Conservation (phyloP, 2,329 filamentous ascomycete species). For the Arthrobotrys sinensis region DNA sequence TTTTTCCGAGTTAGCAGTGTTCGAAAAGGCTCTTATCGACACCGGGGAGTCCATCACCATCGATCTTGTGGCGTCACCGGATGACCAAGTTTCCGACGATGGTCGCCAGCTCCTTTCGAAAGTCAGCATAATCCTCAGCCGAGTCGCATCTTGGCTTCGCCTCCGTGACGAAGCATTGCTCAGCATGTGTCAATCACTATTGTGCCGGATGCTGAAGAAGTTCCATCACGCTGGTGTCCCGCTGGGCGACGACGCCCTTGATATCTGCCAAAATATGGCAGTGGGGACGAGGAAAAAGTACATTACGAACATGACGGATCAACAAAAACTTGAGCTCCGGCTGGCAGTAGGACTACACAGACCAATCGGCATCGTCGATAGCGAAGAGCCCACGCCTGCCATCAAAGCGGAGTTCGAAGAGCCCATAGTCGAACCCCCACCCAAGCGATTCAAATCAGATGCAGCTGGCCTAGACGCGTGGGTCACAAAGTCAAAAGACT, state of each 20-base stretch:
- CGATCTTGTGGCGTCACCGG: conserved; percentile 63
- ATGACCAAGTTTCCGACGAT: conserved; percentile 64
- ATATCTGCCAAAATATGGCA: conserved; percentile 75
- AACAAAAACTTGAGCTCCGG: conserved; percentile 86
- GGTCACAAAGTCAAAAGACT: conserved; percentile 41
- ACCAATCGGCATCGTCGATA: conserved; percentile 72
- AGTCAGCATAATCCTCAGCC: conserved; percentile 69
- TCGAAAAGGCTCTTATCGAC: conserved; percentile 77
- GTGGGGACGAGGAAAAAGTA: conserved; percentile 71
- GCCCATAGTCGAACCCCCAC: conserved; percentile 28
- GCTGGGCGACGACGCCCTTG: conserved; percentile 69
- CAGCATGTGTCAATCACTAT: conserved; percentile 83
- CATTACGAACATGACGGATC: conserved; percentile 84
- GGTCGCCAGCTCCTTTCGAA: conserved; percentile 67
- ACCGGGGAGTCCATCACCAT: conserved; percentile 65
- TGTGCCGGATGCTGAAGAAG: conserved; percentile 85
- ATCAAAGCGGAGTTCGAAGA: conserved; percentile 70
- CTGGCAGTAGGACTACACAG: conserved; percentile 68
- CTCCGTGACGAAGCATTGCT: conserved; percentile 90
- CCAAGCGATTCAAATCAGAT: conserved; percentile 41
- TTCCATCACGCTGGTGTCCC: conserved; percentile 83
- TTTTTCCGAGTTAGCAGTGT: conserved; percentile 86
- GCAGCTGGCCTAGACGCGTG: conserved; percentile 36
- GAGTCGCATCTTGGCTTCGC: conserved; percentile 76
- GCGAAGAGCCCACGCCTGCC: neutral